Evolutionary conservation across 1,139 yeast species (phyloP).

Genomic region (Zygosaccharomyces pseudobailii): DNA sequence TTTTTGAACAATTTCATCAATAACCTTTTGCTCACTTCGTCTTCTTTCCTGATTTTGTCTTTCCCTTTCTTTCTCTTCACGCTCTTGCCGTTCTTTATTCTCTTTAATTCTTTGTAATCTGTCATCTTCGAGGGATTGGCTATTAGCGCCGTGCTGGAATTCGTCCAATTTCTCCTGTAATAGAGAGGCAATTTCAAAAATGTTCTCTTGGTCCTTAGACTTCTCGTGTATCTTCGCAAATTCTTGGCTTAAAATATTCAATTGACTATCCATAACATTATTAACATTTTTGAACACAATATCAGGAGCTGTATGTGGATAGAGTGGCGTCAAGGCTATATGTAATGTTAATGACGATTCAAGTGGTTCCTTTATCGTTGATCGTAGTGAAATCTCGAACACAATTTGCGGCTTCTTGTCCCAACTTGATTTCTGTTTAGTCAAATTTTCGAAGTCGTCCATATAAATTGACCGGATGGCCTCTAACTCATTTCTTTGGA

Average conservation of each 20-base stretch:
- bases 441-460: slow-evolving; percentile 66
- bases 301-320: slow-evolving; percentile 74
- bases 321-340: slow-evolving; percentile 78
- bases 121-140: slow-evolving; percentile 80
- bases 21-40: slow-evolving; percentile 31
- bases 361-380: slow-evolving; percentile 45
- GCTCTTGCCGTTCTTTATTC: slow-evolving; percentile 53
- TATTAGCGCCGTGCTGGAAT: slow-evolving; percentile 52
- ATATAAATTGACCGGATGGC: slow-evolving; percentile 83
- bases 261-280: slow-evolving; percentile 59
- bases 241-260: slow-evolving; percentile 44
- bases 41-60: slow-evolving; percentile 39
- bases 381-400: slow-evolving; percentile 58
- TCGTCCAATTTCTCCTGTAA: slow-evolving; percentile 72
- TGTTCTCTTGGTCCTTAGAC: slow-evolving; percentile 72
- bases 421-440: slow-evolving; percentile 70
- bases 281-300: slow-evolving; percentile 55
- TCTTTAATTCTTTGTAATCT: slow-evolving; percentile 59
- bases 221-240: slow-evolving; percentile 50
- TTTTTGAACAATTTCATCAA: slow-evolving; percentile 35
- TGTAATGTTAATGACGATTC: slow-evolving; percentile 52
- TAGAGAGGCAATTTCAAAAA: slow-evolving; percentile 67
- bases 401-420: slow-evolving; percentile 74
- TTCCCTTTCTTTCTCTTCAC: slow-evolving; percentile 54
- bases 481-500: slow-evolving; percentile 47